A percentile compares a stretch with the other conserved stretches of the same genome.
phyloP scores from a whole-genome alignment of 371 early-diverging fungal species.

The Actinomucor elegans region DNA sequence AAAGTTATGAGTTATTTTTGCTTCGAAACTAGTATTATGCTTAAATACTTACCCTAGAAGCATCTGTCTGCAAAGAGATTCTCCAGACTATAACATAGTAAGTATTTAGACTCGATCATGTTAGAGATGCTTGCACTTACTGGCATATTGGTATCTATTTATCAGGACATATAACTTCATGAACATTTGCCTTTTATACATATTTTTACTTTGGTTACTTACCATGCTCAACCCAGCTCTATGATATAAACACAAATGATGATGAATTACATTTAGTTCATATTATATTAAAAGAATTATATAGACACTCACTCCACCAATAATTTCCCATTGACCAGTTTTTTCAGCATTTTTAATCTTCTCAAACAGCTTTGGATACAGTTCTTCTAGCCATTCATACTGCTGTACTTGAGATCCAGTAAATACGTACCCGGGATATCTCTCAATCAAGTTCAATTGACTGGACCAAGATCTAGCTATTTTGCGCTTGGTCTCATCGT shows the following conservation, averaged over 20 bases:
- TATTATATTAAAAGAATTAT: background rate
- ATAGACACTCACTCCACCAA: conserved; percentile 71
- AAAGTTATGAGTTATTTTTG: no score
- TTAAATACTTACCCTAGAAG: conserved; percentile 59
- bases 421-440: conserved; percentile 87
- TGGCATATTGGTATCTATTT: conserved; percentile 96
- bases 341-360: conserved; percentile 71
- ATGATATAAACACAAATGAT: no score
- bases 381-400: conserved; percentile 86
- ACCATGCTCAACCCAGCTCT: conserved; percentile 59
- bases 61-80: conserved; percentile 91
- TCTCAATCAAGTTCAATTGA: conserved; percentile 82
- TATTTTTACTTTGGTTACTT: background rate
- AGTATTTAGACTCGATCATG: no score
- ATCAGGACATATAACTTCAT: background rate
- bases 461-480: conserved; percentile 91
- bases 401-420: conserved; percentile 92
- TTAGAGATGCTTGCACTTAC: no score
- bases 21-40: no score
- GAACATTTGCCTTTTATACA: background rate
- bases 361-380: conserved; percentile 84
- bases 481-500: conserved; percentile 95
- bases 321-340: conserved; percentile 86
- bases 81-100: conserved; percentile 81
- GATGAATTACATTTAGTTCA: no score